Conservation (phyloP, 202 grass and related monocot genomes). For the Panicum virgatum region DNA sequence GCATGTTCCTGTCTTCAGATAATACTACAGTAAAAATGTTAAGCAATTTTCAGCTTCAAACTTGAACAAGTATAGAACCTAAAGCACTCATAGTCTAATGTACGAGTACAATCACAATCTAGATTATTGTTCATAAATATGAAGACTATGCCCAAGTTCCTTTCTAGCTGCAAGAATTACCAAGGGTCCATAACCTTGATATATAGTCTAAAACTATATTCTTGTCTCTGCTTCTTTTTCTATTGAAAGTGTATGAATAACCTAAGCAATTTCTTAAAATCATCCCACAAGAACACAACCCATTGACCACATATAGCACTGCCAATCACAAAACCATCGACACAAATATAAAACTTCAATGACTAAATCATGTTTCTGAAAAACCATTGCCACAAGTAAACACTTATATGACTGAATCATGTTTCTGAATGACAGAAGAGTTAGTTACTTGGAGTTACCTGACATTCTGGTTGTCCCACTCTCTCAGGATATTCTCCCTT, state of each 20-base stretch:
- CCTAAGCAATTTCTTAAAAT: slow-evolving; percentile 14
- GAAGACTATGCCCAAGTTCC: not conserved
- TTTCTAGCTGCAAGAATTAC: slow-evolving; percentile 10
- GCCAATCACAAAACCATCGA: slow-evolving; percentile 4
- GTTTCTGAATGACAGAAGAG: slow-evolving; percentile 19
- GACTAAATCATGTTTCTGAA: slow-evolving; percentile 18
- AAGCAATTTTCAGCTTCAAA: slow-evolving; percentile 21
- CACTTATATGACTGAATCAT: slow-evolving; percentile 4
- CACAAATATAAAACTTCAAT: slow-evolving; percentile 3
- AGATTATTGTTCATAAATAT: slow-evolving; percentile 20
- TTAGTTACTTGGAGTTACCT: slow-evolving; percentile 56
- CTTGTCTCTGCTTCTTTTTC: not conserved
- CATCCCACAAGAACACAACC: not conserved
- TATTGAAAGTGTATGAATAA: slow-evolving; percentile 4
- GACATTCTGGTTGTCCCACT: slow-evolving; percentile 92
- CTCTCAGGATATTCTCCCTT: slow-evolving; percentile 99
- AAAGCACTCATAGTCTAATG: not conserved
- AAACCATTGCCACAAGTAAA: not conserved
- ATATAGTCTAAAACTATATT: slow-evolving; percentile 15
- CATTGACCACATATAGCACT: not conserved
- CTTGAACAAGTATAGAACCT: not conserved
- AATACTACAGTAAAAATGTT: slow-evolving; percentile 55
- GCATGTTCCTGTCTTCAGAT: slow-evolving; percentile 93
- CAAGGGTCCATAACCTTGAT: slow-evolving; percentile 1
- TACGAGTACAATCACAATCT: not conserved